Percentiles rank a stretch among this genome's conserved stretches.
phyloP scores from a whole-genome alignment of 208 protist genomes.

The Leishmania gerbilli region DNA sequence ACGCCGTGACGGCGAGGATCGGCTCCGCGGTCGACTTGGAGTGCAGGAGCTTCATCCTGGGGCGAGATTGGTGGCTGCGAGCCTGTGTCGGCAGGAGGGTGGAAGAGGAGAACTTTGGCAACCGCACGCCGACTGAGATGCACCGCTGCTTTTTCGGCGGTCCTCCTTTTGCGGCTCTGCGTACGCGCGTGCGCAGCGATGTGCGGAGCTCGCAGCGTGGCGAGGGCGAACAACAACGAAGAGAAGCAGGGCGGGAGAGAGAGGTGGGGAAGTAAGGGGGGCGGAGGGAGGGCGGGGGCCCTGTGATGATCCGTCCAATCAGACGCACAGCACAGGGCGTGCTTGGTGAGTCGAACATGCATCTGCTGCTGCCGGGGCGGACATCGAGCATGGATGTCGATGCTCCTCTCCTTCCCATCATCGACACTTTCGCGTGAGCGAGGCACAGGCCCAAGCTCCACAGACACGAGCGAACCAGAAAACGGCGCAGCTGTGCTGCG shows the following conservation, averaged over 20 bases:
- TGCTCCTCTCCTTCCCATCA: neutral
- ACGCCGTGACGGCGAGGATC: conserved; percentile 74
- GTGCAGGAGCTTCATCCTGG: conserved; percentile 74
- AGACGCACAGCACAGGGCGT: neutral
- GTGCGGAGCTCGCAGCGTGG: neutral
- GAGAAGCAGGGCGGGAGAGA: neutral
- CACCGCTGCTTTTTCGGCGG: neutral
- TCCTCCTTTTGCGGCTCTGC: neutral
- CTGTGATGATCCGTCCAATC: neutral
- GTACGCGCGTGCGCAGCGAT: neutral
- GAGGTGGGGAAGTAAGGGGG: neutral
- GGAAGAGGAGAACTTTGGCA: neutral
- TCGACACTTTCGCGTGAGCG: neutral
- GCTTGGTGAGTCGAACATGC: neutral
- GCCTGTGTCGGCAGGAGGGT: neutral
- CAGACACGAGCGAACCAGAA: neutral
- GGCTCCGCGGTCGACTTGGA: conserved; percentile 61
- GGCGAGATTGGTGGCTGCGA: neutral
- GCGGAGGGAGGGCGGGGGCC: neutral
- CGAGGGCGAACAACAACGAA: neutral
- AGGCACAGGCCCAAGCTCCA: neutral
- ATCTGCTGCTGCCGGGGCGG: neutral
- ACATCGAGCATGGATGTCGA: neutral
- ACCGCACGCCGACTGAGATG: neutral
- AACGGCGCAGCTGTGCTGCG: neutral